phyloP scores from a whole-genome alignment of 1,284 basidiomycete species.

The Rhodotorula mucilaginosa region DNA sequence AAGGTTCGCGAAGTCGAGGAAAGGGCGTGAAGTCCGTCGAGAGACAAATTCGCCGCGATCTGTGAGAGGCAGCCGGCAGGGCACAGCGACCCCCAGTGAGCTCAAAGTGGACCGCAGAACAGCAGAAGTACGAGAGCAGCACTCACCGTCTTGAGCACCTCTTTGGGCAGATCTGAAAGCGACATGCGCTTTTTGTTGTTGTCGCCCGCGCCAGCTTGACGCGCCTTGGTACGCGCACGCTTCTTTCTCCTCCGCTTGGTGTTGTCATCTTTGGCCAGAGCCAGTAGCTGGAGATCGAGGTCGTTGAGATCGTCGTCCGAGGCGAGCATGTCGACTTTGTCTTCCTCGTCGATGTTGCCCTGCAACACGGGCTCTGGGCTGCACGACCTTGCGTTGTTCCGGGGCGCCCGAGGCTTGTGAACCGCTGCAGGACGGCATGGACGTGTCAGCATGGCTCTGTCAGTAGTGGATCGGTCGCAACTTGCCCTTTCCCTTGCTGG shows the following conservation, averaged over 20 bases:
- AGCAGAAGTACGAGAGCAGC: not conserved
- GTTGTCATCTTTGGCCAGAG: not conserved
- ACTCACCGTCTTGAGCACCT: constrained; percentile 6
- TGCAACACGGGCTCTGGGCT: not conserved
- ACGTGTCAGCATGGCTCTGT: too few species aligned
- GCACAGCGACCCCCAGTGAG: fast-evolving
- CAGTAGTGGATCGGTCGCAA: too few species aligned
- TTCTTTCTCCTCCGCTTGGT: not conserved
- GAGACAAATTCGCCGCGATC: not conserved
- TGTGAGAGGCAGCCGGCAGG: not conserved
- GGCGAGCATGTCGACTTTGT: constrained; percentile 10
- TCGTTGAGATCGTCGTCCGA: not conserved
- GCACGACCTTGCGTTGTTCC: too few species aligned
- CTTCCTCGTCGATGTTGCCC: not conserved
- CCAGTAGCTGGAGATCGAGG: not conserved
- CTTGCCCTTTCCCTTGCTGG: too few species aligned
- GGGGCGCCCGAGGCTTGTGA: too few species aligned
- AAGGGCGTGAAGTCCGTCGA: not conserved
- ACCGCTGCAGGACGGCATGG: too few species aligned
- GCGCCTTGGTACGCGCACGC: not conserved
- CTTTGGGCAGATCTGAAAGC: constrained; percentile 1
- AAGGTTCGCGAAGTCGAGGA: not conserved
- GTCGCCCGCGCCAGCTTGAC: not conserved
- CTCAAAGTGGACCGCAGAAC: not conserved
- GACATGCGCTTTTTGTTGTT: not conserved